phyloP scores from a whole-genome alignment of 2,329 filamentous ascomycete species.

The Akanthomyces lecanii region DNA sequence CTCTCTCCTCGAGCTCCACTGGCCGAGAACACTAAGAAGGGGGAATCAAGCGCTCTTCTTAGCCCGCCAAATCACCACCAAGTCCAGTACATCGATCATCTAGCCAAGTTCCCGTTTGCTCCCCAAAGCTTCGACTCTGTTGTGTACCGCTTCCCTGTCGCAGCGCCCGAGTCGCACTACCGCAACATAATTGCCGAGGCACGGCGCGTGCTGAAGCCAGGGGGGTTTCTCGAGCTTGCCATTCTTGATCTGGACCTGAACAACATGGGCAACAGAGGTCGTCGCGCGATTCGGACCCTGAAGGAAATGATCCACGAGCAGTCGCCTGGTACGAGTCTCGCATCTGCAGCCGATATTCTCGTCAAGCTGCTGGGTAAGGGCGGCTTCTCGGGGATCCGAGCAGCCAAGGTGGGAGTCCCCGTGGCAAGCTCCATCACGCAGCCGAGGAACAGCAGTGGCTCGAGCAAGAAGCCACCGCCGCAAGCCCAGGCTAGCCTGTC shows the following conservation, averaged over 20 bases:
- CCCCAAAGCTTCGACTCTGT: slow-evolving; percentile 71
- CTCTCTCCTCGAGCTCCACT: slow-evolving; percentile 56
- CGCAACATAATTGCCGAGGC: slow-evolving; percentile 69
- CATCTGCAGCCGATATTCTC: slow-evolving; percentile 56
- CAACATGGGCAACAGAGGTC: slow-evolving; percentile 71
- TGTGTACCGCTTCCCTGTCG: slow-evolving; percentile 71
- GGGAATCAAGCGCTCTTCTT: slow-evolving; percentile 45
- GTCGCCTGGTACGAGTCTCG: slow-evolving; percentile 57
- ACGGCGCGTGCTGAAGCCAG: slow-evolving; percentile 71
- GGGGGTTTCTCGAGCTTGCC: slow-evolving; percentile 73
- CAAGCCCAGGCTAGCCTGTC: slow-evolving; percentile 55
- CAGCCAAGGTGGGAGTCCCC: slow-evolving; percentile 73
- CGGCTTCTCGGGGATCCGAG: slow-evolving; percentile 69
- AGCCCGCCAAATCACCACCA: slow-evolving; percentile 71
- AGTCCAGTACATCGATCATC: slow-evolving; percentile 61
- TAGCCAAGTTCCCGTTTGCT: slow-evolving; percentile 68
- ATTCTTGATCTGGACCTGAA: slow-evolving; percentile 76
- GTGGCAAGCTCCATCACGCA: slow-evolving; percentile 52
- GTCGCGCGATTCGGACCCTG: slow-evolving; percentile 63
- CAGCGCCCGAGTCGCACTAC: slow-evolving; percentile 64
- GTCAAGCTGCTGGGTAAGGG: slow-evolving; percentile 63
- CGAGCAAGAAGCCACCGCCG: slow-evolving; percentile 24
- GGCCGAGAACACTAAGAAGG: slow-evolving; percentile 40
- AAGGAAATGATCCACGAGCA: slow-evolving; percentile 65
- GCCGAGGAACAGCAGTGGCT: slow-evolving; percentile 20